Evolutionary conservation across 805 yeast species (phyloP).

Genomic region (Pichia rugopelliculosa): DNA sequence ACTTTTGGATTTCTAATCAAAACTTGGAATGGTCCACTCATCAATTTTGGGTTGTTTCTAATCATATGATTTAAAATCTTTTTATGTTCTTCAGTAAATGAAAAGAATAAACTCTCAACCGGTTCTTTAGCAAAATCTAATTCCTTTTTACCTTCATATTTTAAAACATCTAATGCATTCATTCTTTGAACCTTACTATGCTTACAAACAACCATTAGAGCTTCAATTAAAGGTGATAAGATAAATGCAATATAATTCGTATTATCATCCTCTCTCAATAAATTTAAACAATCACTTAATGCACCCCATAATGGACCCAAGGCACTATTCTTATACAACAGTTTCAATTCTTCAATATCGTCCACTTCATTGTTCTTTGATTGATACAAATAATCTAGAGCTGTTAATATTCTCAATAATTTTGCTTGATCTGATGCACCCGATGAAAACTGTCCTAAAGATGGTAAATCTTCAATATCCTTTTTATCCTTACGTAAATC

Average conservation of each 20-base stretch:
- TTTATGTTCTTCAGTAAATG: conserved; percentile 84
- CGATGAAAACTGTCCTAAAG: conserved; percentile 59
- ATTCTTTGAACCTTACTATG: conserved; percentile 60
- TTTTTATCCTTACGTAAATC: conserved; percentile 33
- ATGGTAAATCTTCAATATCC: conserved; percentile 43
- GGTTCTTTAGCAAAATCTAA: conserved; percentile 69
- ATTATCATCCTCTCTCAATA: conserved; percentile 50
- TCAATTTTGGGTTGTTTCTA: conserved; percentile 78
- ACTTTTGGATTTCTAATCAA: conserved; percentile 83
- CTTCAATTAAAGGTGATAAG: conserved; percentile 78
- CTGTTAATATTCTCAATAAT: conserved; percentile 76
- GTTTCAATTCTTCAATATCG: conserved; percentile 43
- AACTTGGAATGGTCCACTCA: conserved; percentile 94
- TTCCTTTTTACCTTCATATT: conserved; percentile 58
- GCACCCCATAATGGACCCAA: conserved; percentile 83
- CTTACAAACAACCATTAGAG: conserved; percentile 94
- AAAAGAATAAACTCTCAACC: conserved; percentile 68
- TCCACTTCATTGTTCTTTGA: conserved; percentile 27
- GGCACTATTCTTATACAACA: conserved; percentile 58
- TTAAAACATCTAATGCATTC: conserved; percentile 46
- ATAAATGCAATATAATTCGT: conserved; percentile 68
- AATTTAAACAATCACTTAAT: conserved; percentile 61
- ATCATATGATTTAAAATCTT: conserved; percentile 88
- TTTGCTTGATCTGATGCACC: conserved; percentile 85
- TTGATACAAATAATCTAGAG: conserved; percentile 75